phyloP scores from a whole-genome alignment of 1,284 basidiomycete genomes.

The Cryptococcus hybrid region DNA sequence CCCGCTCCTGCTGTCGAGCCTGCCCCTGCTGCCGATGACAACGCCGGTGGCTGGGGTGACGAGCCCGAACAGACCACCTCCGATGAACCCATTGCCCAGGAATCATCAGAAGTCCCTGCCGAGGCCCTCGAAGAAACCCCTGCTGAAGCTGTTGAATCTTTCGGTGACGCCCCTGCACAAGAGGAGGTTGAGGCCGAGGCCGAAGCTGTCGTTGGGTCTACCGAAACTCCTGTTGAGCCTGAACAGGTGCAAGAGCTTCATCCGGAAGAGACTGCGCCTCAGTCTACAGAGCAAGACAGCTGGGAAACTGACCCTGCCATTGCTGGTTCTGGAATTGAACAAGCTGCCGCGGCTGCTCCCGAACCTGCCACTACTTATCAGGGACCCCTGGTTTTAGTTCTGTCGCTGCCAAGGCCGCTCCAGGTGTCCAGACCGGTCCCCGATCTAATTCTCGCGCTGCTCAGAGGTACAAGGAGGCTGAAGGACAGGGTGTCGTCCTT shows the following conservation, averaged over 20 bases:
- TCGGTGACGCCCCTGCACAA: slow-evolving; percentile 17
- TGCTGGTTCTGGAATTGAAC: slow-evolving; percentile 31
- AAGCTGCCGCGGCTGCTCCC: slow-evolving; percentile 22
- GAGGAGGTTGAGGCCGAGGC: slow-evolving; percentile 20
- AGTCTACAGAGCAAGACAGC: slow-evolving; percentile 15
- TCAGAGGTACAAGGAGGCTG: slow-evolving; percentile 47
- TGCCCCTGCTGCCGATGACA: not conserved
- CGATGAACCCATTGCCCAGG: slow-evolving; percentile 27
- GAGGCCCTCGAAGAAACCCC: slow-evolving; percentile 16
- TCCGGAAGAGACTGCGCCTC: slow-evolving; percentile 16
- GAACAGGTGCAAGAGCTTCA: slow-evolving; percentile 12
- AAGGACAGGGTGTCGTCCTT: slow-evolving; percentile 50
- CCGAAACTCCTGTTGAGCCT: slow-evolving; percentile 1
- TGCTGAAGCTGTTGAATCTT: slow-evolving; percentile 10
- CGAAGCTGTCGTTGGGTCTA: slow-evolving; percentile 8
- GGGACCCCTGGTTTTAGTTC: slow-evolving; percentile 51
- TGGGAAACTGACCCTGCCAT: slow-evolving; percentile 43
- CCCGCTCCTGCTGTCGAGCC: slow-evolving; percentile 21
- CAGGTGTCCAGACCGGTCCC: slow-evolving; percentile 19
- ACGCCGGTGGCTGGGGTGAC: too few species aligned
- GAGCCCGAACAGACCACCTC: slow-evolving; percentile 29
- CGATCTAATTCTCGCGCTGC: slow-evolving; percentile 48
- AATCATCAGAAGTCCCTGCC: slow-evolving; percentile 14
- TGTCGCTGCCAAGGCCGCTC: slow-evolving; percentile 27
- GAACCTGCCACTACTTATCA: slow-evolving; percentile 47